A percentile compares a stretch with the other conserved stretches of the same genome.
Evolutionary conservation across 2,329 filamentous ascomycete species (phyloP).

Genomic region (Bipolaris victoriae): DNA sequence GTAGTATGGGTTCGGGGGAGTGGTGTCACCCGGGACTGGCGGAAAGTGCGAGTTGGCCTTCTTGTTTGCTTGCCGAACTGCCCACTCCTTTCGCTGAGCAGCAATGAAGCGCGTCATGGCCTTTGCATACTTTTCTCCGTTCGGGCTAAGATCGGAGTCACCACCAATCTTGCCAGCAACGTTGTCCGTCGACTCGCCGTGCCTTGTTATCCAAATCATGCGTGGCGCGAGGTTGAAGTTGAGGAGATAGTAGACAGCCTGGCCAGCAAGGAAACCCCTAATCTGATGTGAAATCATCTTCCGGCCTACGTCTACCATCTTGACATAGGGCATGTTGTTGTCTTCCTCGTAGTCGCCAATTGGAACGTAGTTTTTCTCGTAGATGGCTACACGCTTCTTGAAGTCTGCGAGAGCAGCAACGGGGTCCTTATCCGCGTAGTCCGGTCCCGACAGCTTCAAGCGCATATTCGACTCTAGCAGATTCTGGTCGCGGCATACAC

Average conservation of each 20-base stretch:
- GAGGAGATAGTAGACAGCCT: constrained; percentile 91
- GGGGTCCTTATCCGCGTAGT: constrained; percentile 95
- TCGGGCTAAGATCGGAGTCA: constrained; percentile 81
- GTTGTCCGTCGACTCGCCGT: constrained; percentile 91
- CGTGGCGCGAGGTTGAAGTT: constrained; percentile 96
- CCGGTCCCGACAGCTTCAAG: constrained; percentile 90
- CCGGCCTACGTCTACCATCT: constrained; percentile 96
- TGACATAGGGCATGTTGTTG: constrained; percentile 91
- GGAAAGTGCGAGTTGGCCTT: constrained; percentile 80
- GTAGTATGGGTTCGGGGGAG: constrained; percentile 90
- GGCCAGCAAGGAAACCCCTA: constrained; percentile 87
- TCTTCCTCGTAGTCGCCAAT: constrained; percentile 90
- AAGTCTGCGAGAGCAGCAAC: constrained; percentile 85
- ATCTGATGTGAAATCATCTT: constrained; percentile 92
- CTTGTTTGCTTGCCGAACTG: constrained; percentile 80
- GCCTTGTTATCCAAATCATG: constrained; percentile 97
- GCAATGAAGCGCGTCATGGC: constrained; percentile 85
- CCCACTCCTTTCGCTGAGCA: constrained; percentile 79
- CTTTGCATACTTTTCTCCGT: constrained; percentile 78
- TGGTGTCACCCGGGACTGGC: constrained; percentile 88
- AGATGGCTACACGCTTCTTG: constrained; percentile 87
- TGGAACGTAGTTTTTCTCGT: constrained; percentile 92
- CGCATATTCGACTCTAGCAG: constrained; percentile 96
- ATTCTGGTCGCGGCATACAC: constrained; percentile 82
- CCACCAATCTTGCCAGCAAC: constrained; percentile 87